These are phyloP conservation scores for Fusarium setosum DNA, from an alignment of 2,329 filamentous ascomycete species.

Conservation along the genomic window DNA sequence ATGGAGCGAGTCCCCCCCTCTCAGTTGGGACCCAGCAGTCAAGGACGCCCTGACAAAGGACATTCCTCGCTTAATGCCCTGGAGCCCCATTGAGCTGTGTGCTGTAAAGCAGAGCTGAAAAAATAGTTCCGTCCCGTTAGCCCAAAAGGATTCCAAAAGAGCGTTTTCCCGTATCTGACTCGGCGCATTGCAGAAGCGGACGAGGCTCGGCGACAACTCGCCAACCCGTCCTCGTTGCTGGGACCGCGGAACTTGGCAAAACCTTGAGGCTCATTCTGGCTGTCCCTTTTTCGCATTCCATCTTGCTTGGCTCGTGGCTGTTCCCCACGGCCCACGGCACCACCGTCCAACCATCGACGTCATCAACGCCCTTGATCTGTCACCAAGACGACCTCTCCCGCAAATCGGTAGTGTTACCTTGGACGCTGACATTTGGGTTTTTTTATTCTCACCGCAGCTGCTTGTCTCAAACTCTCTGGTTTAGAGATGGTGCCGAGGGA, in stretches of 20 bases:
- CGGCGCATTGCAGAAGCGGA: background rate
- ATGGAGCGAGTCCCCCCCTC: background rate
- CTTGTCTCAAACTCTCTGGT: slow-evolving; percentile 22
- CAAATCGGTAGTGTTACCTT: background rate
- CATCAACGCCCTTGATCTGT: slow-evolving; percentile 19
- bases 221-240: background rate
- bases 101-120: background rate
- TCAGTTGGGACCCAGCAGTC: background rate
- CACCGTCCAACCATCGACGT: slow-evolving; percentile 32
- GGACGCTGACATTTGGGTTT: slow-evolving; percentile 1
- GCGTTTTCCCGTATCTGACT: background rate
- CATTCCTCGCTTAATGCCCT: slow-evolving; percentile 1
- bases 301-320: background rate
- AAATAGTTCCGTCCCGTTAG: background rate
- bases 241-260: background rate
- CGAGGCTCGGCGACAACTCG: slow-evolving; percentile 8
- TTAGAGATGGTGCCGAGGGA: slow-evolving; percentile 14
- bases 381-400: slow-evolving; percentile 8
- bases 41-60: background rate
- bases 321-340: slow-evolving; percentile 10
- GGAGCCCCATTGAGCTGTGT: background rate
- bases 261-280: background rate
- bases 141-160: background rate
- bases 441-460: slow-evolving; percentile 18
- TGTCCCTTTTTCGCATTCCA: slow-evolving; percentile 14